These are phyloP conservation scores for Fusarium neocosmosporiellum DNA, from an alignment of 2,329 filamentous ascomycete species.

Conservation along the genomic window DNA sequence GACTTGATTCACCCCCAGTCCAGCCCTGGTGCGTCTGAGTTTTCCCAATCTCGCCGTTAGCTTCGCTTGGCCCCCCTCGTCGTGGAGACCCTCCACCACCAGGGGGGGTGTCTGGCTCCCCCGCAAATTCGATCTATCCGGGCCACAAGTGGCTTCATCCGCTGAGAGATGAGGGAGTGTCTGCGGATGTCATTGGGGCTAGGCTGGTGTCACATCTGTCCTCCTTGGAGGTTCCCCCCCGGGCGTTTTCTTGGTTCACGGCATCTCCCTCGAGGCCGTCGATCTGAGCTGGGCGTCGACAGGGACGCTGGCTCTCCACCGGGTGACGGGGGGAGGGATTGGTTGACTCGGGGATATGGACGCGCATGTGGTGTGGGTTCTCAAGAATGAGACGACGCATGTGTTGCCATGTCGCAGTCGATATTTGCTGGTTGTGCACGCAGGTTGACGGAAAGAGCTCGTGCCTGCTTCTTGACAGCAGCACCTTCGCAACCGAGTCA, in stretches of 20 bases:
- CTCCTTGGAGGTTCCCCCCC: background rate
- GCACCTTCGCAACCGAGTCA: background rate
- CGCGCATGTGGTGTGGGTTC: slow-evolving; percentile 15
- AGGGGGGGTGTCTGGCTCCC: slow-evolving; percentile 1
- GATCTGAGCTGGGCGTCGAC: slow-evolving; percentile 16
- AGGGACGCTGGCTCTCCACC: slow-evolving; percentile 6
- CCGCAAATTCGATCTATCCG: slow-evolving; percentile 30
- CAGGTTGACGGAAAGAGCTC: background rate
- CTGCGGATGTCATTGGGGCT: background rate
- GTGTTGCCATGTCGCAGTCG: background rate
- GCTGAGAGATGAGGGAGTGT: background rate
- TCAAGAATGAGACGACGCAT: slow-evolving; percentile 18
- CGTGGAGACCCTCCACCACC: background rate
- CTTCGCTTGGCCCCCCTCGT: slow-evolving; percentile 1
- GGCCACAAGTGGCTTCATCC: slow-evolving; percentile 4
- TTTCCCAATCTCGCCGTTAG: slow-evolving; percentile 17
- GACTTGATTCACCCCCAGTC: background rate
- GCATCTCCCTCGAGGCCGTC: slow-evolving; percentile 17
- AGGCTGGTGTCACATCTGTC: background rate
- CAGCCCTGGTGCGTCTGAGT: slow-evolving; percentile 1
- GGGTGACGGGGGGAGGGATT: slow-evolving; percentile 9
- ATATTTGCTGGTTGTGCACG: background rate
- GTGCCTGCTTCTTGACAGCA: background rate
- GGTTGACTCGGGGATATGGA: slow-evolving; percentile 17
- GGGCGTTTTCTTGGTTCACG: slow-evolving; percentile 2